Evolutionary conservation across 495 filamentous ascomycete species (phyloP).

Genomic region (Penicillium chermesinum): DNA sequence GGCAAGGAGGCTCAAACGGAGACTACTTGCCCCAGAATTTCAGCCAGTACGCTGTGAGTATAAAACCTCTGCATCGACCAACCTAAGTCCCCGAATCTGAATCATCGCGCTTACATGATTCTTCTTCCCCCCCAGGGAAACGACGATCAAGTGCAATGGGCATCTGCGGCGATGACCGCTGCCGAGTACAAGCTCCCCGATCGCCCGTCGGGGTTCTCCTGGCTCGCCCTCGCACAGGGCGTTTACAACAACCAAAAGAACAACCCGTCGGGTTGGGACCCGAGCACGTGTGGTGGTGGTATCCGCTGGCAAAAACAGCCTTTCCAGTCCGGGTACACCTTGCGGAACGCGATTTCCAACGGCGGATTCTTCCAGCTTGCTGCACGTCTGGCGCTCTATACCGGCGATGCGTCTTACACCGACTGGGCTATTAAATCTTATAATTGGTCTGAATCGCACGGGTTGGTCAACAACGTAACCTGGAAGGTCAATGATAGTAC

Average conservation of each 20-base stretch:
- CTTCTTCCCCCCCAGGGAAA: slow-evolving; percentile 36
- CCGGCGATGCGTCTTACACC: slow-evolving; percentile 56
- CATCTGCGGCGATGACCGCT: slow-evolving; percentile 51
- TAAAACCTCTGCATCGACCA: too few relatives aligned
- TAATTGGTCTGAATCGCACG: slow-evolving; percentile 54
- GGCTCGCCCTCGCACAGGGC: slow-evolving; percentile 69
- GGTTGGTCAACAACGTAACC: slow-evolving; percentile 41
- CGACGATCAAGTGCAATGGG: slow-evolving; percentile 56
- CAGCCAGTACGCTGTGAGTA: slow-evolving; percentile 31
- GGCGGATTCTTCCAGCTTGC: slow-evolving; percentile 66
- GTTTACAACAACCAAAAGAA: slow-evolving; percentile 65
- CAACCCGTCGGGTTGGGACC: slow-evolving; percentile 42
- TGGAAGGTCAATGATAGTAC: slow-evolving; percentile 62
- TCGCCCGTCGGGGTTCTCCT: slow-evolving; percentile 48
- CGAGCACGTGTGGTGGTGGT: slow-evolving; percentile 44
- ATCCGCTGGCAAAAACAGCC: slow-evolving; percentile 53
- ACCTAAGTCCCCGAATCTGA: background rate
- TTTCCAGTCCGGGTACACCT: slow-evolving; percentile 48
- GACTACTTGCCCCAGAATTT: slow-evolving; percentile 45
- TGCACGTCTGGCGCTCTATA: slow-evolving; percentile 63
- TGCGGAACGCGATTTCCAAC: slow-evolving; percentile 68
- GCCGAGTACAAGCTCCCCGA: slow-evolving; percentile 49
- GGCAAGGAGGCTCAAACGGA: slow-evolving; percentile 40
- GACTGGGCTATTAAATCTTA: slow-evolving; percentile 64
- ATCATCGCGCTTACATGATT: background rate